Conservation (phyloP, 2,329 filamentous ascomycete genomes). For the Calcarisporium arbuscula region DNA sequence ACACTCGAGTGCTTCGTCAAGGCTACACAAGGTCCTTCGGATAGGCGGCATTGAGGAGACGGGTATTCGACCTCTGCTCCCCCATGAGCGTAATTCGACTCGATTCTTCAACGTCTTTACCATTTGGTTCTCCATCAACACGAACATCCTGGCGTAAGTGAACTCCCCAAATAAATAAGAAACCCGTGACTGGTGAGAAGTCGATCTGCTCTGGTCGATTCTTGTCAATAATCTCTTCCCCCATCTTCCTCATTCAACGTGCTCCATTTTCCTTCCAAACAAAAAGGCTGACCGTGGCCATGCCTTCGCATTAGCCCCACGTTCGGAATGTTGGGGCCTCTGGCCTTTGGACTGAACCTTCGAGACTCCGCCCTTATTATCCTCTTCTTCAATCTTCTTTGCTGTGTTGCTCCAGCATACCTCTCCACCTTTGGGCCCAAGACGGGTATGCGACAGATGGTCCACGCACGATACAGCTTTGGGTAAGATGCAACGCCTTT, state of each 20-base stretch:
- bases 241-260: too few species aligned
- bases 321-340: slow-evolving; percentile 57
- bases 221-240: too few species aligned
- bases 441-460: slow-evolving; percentile 60
- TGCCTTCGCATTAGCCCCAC: slow-evolving; percentile 44
- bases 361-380: slow-evolving; percentile 53
- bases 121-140: slow-evolving; percentile 42
- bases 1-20: slow-evolving; percentile 12
- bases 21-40: slow-evolving; percentile 26
- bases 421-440: slow-evolving; percentile 52
- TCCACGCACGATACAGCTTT: slow-evolving; percentile 58
- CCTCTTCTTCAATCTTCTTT: slow-evolving; percentile 55
- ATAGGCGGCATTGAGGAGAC: slow-evolving; percentile 35
- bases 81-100: slow-evolving; percentile 33
- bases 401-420: slow-evolving; percentile 47
- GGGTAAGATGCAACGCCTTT: slow-evolving; percentile 30
- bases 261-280: too few species aligned
- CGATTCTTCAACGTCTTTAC: slow-evolving; percentile 40
- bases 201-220: too few species aligned
- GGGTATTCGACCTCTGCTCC: slow-evolving; percentile 36
- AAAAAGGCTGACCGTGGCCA: too few species aligned
- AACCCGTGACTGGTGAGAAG: too few species aligned
- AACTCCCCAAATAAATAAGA: neutral
- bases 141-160: slow-evolving; percentile 38
- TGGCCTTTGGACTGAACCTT: slow-evolving; percentile 47